A percentile compares a stretch with the other conserved stretches of the same genome.
These are phyloP conservation scores for Parasarocladium wereldwijsianum DNA, from an alignment of 2,329 filamentous ascomycete species.

Conservation along the genomic window DNA sequence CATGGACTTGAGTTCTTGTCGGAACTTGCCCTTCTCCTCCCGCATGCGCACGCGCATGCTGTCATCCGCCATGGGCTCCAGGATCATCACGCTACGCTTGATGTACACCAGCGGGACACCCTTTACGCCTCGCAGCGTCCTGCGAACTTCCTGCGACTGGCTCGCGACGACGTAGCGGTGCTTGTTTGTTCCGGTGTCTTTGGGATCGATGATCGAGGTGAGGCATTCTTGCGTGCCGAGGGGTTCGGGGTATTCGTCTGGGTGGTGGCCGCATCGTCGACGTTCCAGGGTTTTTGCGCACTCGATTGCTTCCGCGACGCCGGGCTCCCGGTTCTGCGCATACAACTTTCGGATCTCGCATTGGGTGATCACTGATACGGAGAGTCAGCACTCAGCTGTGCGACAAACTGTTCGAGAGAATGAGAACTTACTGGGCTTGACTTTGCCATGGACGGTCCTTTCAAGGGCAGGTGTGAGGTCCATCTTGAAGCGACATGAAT, in stretches of 20 bases:
- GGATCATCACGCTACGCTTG: slow-evolving; percentile 57
- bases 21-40: slow-evolving; percentile 64
- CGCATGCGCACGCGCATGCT: slow-evolving; percentile 47
- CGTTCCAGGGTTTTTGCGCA: slow-evolving; percentile 64
- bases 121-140: slow-evolving; percentile 47
- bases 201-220: slow-evolving; percentile 62
- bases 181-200: slow-evolving; percentile 56
- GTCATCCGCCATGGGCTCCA: slow-evolving; percentile 57
- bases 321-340: slow-evolving; percentile 38
- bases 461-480: slow-evolving; percentile 64
- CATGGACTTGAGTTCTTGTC: slow-evolving; percentile 45
- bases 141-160: slow-evolving; percentile 51
- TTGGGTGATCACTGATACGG: slow-evolving; percentile 54
- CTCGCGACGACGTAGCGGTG: slow-evolving; percentile 66
- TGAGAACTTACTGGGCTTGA: slow-evolving; percentile 55
- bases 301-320: slow-evolving; percentile 47
- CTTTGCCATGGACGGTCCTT: slow-evolving; percentile 71
- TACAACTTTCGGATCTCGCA: slow-evolving; percentile 73
- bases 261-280: slow-evolving; percentile 64
- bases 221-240: slow-evolving; percentile 58
- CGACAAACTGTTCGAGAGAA: background rate
- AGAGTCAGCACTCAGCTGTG: background rate
- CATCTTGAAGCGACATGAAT: slow-evolving; percentile 78
- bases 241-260: slow-evolving; percentile 55
- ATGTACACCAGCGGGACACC: slow-evolving; percentile 71